phyloP scores from a whole-genome alignment of 495 filamentous ascomycete genomes.

The Penicillium bovifimosum region DNA sequence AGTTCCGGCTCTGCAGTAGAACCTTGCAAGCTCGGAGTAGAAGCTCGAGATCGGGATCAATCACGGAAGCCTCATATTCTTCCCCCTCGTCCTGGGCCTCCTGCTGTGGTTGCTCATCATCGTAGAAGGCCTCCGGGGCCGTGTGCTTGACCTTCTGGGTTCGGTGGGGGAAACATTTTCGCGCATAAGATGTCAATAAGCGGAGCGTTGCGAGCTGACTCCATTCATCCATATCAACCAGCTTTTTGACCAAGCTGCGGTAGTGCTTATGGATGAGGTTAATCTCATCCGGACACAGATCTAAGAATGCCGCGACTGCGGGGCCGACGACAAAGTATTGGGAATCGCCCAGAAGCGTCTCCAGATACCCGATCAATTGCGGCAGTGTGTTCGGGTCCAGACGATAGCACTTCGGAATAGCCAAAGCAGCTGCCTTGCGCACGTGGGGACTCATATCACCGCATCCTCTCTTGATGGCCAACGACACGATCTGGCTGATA shows the following conservation, averaged over 20 bases:
- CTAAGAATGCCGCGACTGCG: conserved; percentile 81
- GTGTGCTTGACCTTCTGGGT: conserved; percentile 50
- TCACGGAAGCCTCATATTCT: conserved; percentile 50
- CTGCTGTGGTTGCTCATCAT: conserved; percentile 51
- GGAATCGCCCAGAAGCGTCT: conserved; percentile 72
- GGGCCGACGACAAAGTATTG: conserved; percentile 95
- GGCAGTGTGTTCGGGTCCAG: conserved; percentile 82
- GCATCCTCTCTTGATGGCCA: conserved; percentile 87
- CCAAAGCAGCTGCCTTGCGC: conserved; percentile 83
- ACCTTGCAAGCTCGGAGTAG: conserved; percentile 74
- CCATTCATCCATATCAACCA: conserved; percentile 99
- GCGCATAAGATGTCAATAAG: conserved; percentile 75
- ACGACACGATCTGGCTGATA: conserved; percentile 96
- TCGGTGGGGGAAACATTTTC: conserved; percentile 79
- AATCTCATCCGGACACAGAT: conserved; percentile 79
- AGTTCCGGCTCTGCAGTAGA: conserved; percentile 86
- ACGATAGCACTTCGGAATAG: conserved; percentile 97
- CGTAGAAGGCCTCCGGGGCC: conserved; percentile 70
- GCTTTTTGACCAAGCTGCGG: conserved; percentile 71
- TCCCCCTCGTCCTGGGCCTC: conserved; percentile 40
- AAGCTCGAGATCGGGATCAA: conserved; percentile 81
- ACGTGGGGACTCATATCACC: conserved; percentile 94
- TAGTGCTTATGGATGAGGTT: conserved; percentile 90
- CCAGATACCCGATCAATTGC: conserved; percentile 74
- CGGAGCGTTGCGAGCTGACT: conserved; percentile 77